Evolutionary conservation across 2,329 filamentous ascomycete species (phyloP).

Genomic region (Fusarium devonianum): DNA sequence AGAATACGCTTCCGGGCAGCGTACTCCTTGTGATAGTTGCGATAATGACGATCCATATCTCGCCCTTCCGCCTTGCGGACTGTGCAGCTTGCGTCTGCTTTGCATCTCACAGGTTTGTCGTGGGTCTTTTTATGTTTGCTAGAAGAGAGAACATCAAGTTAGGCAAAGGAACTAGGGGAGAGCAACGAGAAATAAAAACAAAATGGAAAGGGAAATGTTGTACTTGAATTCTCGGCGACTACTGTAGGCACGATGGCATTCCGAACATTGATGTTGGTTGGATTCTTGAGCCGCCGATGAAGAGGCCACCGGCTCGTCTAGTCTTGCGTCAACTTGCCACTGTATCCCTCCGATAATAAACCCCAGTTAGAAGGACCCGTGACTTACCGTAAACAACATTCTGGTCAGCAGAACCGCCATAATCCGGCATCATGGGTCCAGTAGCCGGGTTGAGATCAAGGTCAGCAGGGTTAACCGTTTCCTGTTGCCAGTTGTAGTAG

Average conservation of each 20-base stretch:
- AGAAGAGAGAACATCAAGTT: not conserved
- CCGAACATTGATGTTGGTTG: slow-evolving; percentile 6
- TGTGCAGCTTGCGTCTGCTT: slow-evolving; percentile 25
- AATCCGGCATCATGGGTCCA: not conserved
- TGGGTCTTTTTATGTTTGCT: slow-evolving; percentile 40
- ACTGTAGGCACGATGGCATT: slow-evolving; percentile 4
- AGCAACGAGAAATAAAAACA: not conserved
- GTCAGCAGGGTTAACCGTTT: slow-evolving; percentile 27
- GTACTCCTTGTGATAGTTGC: slow-evolving; percentile 16
- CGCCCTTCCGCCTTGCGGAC: slow-evolving; percentile 29
- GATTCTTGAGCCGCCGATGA: slow-evolving; percentile 8
- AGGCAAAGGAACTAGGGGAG: not conserved
- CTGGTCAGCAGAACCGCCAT: slow-evolving; percentile 19
- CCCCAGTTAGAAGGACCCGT: too few species aligned
- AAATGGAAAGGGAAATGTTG: not conserved
- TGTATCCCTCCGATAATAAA: not conserved
- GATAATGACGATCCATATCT: slow-evolving; percentile 40
- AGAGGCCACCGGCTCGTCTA: slow-evolving; percentile 12
- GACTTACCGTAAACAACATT: slow-evolving; percentile 15
- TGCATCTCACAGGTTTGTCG: slow-evolving; percentile 29
- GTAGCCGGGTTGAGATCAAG: slow-evolving; percentile 1
- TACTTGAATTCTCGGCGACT: slow-evolving; percentile 25
- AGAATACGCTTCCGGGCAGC: slow-evolving; percentile 15
- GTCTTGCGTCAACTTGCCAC: not conserved
- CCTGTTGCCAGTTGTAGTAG: slow-evolving; percentile 13